Base-by-base conservation (phyloP, 805 yeast genomes). In the Cyberlindnera lachancei region DNA sequence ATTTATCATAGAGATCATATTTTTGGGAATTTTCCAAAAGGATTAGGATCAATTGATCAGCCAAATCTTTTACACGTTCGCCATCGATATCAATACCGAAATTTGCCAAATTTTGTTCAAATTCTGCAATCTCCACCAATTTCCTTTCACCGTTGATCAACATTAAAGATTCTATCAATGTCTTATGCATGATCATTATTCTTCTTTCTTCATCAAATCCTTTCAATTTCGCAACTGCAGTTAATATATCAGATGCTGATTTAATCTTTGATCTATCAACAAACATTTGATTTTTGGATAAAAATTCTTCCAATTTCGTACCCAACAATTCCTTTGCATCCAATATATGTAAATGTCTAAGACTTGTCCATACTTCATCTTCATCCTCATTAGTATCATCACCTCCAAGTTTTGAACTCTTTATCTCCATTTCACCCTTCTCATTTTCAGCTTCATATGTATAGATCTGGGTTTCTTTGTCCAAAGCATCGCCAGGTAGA, bases 81-180 rank as follows among this genome's bases (percentile, higher is more conserved):
- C 90, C 87, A 41, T 84, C 82, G 29, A 76, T 64, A 35, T 75
- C 77, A 3, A 70, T 55, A 15, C 94, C 94, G 26, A 74, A 73
- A 4, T 86, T 83, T 5, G 81, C 73, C 41, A 87, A 67, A 14
- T 78, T 72, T 58, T 88, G 96, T 57, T 92, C 97, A 37, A 87
- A 68, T 41, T 84, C 92, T 1, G 95, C 85, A 14, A 83, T 64
- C 38, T 75, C 85, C 7, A 80, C 75, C 42, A 86, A 58, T 40
- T 71, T 67, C 39, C 75, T 64, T 18, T 63, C 65, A 30, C 76
- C 71, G 51, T 79, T 76, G 12, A 68, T 57, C 18, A 65, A 68
- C 56, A 83, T 63, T 50, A 88, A 75, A 47, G 74, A 76, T 41
- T 79, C 83, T 27, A 77, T 70, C 30, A 79, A 55, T 4, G 72